Evolutionary conservation across 2,329 filamentous ascomycete species (phyloP), one percentile per base, ranked within the genome.

Genomic region (Fusarium euwallaceae): DNA sequence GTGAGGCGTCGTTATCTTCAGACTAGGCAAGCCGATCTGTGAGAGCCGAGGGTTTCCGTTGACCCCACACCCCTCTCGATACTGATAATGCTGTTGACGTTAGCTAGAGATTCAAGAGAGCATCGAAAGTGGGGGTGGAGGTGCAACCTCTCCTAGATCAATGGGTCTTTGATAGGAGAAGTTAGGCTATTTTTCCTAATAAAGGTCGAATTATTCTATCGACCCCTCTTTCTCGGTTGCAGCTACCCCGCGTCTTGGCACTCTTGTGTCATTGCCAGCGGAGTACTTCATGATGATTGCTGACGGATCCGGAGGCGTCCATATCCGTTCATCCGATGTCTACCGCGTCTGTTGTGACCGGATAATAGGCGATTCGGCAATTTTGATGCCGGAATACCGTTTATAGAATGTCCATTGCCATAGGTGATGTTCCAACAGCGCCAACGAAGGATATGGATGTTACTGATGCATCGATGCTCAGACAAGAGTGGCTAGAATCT

Each of bases 11-110:
- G 27, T 53, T 53, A 37, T 24, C 55, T 24, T 37, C 53, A 27
- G 22, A 24, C 55, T 59, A 59, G 55, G 32, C 34, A 59, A 59
- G 10, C 36, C 10, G n/a, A 59, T 59, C 22, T n/a, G 16, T 37
- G 14, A 59, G 34, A 39, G 55, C 55, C 55, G 55, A 59, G 34
- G 55, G 14, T 59, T 59, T 59, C 55, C 34, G 55, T n/a, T 37
- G 34, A 59, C 34, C 34, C 55, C 55, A 24, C 55, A 59, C 9
- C 55, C 20, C 34, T 59, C 29, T 27, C 20, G 9, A 59, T 32
- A 17, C 55, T 17, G 55, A 59, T 59, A 59, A 58, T 24, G 20
- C 32, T 58, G 29, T 16, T n/a, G 36, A 59, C 34, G 36, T 17
- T 6, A 20, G 53, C 53, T n/a, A 27, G 29, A 22, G 29, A 36